These are phyloP conservation scores for Trichoderma arundinaceum DNA, from an alignment of 2,329 filamentous ascomycete genomes.

Conservation along the genomic window DNA sequence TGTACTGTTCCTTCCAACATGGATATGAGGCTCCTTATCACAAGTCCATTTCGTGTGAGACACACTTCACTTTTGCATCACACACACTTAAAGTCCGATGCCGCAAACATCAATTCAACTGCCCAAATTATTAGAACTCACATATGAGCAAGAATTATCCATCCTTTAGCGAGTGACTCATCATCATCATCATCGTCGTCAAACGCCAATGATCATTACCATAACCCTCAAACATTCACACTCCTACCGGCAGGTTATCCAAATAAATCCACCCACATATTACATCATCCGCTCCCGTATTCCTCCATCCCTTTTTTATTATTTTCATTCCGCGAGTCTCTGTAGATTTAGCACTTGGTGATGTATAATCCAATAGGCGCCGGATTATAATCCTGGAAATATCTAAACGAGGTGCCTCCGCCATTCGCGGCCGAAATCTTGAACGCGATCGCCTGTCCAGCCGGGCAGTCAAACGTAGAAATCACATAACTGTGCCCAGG, in stretches of 20 bases:
- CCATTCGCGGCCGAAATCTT: slow-evolving; percentile 51
- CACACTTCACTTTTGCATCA: too few relatives aligned
- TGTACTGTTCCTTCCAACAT: too few relatives aligned
- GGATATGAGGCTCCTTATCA: too few relatives aligned
- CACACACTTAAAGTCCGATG: too few relatives aligned
- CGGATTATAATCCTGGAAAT: slow-evolving; percentile 68
- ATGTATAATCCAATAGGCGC: slow-evolving; percentile 51
- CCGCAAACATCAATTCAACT: too few relatives aligned
- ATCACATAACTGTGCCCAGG: slow-evolving; percentile 62
- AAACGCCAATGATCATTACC: neutral
- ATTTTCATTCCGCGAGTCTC: neutral
- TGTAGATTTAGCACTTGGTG: slow-evolving; percentile 39
- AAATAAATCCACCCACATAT: neutral
- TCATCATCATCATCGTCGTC: neutral
- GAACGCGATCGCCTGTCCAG: slow-evolving; percentile 57
- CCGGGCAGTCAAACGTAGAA: slow-evolving; percentile 59
- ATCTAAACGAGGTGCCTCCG: slow-evolving; percentile 59
- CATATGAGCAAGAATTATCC: too few relatives aligned
- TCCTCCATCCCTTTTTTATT: neutral
- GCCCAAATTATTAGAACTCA: too few relatives aligned
- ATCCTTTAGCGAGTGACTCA: neutral
- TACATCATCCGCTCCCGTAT: neutral
- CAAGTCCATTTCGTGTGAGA: too few relatives aligned
- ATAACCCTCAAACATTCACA: neutral
- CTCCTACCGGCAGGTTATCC: neutral